phyloP scores from a whole-genome alignment of 306 rosid species.

The Potentilla sterilis region DNA sequence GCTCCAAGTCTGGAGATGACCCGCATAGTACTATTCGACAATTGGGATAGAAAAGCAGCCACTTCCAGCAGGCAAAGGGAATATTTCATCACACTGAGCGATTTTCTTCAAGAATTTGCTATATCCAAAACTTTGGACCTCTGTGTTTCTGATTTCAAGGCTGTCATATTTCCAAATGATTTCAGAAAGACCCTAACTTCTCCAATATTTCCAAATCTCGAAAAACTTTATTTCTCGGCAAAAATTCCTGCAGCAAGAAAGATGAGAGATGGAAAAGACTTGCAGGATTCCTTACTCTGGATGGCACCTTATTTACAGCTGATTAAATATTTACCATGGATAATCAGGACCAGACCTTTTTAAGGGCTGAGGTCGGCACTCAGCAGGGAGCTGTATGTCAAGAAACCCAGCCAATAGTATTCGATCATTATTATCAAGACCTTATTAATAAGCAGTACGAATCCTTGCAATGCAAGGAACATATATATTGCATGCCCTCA shows the following conservation, averaged over 20 bases:
- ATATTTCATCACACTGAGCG: neutral
- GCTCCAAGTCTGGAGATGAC: neutral
- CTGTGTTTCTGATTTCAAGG: neutral
- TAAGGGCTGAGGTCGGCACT: neutral
- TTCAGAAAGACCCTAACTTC: neutral
- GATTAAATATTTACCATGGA: neutral
- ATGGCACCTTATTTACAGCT: neutral
- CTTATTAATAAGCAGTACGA: too few species aligned
- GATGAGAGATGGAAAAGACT: neutral
- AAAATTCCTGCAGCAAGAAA: neutral
- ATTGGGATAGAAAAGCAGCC: neutral
- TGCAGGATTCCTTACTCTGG: neutral
- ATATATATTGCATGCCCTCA: too few species aligned
- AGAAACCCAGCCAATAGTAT: too few species aligned
- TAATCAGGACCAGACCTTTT: neutral
- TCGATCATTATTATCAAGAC: too few species aligned
- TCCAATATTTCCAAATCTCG: neutral
- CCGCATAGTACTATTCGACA: neutral
- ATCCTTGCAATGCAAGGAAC: too few species aligned
- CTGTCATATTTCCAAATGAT: neutral
- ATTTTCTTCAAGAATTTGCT: neutral
- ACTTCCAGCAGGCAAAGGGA: neutral
- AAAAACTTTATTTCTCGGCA: neutral
- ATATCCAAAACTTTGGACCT: neutral
- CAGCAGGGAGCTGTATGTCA: too few species aligned